These are phyloP conservation scores for Euphorbia tirucalli DNA, from an alignment of 345 rosid genomes.

Conservation along the genomic window DNA sequence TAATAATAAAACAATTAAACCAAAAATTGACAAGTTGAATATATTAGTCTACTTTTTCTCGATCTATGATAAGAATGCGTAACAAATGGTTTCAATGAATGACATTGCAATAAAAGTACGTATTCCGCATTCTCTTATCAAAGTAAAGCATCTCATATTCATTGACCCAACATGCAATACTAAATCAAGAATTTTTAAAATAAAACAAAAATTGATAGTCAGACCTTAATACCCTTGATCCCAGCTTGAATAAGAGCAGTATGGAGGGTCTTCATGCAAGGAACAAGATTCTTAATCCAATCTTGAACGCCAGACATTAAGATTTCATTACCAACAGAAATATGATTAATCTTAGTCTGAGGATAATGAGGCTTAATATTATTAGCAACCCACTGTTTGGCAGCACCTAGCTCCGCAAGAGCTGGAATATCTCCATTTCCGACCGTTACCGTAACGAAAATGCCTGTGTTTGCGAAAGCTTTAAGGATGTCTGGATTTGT, in stretches of 20 bases:
- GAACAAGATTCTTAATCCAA: conserved; percentile 51
- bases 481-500: conserved; percentile 59
- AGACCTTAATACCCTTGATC: conserved; percentile 56
- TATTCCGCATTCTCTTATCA: too few relatives aligned
- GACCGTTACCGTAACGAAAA: conserved; percentile 53
- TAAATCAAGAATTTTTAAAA: too few relatives aligned
- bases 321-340: conserved; percentile 76
- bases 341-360: conserved; percentile 55
- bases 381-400: conserved; percentile 55
- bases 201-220: neutral
- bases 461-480: conserved; percentile 64
- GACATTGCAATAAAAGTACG: too few relatives aligned
- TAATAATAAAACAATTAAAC: too few relatives aligned
- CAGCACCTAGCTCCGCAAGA: conserved; percentile 34
- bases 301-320: conserved; percentile 37
- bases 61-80: too few relatives aligned
- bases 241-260: conserved; percentile 57
- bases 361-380: conserved; percentile 65
- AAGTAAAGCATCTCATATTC: too few relatives aligned
- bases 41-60: too few relatives aligned
- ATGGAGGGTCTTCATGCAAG: conserved; percentile 61
- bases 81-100: too few relatives aligned
- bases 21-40: too few relatives aligned
- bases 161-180: too few relatives aligned
- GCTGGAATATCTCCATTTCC: conserved; percentile 59